Percentiles rank a stretch among this genome's conserved stretches.
Conservation (phyloP, 2,329 filamentous ascomycete genomes). For the Aspergillus chevalieri region DNA sequence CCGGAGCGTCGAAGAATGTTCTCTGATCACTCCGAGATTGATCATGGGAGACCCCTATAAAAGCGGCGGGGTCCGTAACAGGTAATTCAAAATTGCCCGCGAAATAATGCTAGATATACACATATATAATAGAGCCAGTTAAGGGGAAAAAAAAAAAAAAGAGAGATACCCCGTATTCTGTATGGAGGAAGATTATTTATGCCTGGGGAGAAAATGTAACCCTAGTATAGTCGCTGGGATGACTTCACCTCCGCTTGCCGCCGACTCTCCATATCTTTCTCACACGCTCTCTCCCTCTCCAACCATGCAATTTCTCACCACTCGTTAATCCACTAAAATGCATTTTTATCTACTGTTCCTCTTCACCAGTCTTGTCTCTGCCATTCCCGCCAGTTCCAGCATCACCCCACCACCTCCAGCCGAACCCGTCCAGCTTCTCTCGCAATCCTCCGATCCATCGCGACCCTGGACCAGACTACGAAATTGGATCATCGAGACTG, state of each 20-base stretch:
- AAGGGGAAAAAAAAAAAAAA: too few species aligned
- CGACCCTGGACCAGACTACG: conserved; percentile 36
- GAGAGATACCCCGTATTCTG: too few species aligned
- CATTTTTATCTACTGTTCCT: conserved; percentile 11
- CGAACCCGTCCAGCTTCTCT: conserved; percentile 11
- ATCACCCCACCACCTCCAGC: conserved; percentile 23
- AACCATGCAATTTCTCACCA: not conserved
- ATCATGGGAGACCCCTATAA: too few species aligned
- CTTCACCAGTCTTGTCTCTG: conserved; percentile 16
- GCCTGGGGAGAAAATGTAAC: too few species aligned
- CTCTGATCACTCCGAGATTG: too few species aligned
- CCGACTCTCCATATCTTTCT: not conserved
- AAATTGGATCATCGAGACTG: conserved; percentile 37
- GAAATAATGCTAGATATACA: too few species aligned
- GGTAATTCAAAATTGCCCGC: too few species aligned
- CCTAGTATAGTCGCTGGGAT: not conserved
- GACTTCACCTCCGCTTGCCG: not conserved
- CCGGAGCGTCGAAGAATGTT: too few species aligned
- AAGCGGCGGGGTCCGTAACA: too few species aligned
- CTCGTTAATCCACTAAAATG: not conserved
- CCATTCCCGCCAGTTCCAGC: conserved; percentile 32
- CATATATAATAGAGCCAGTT: too few species aligned
- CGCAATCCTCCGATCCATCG: conserved; percentile 22
- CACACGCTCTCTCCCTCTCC: not conserved
- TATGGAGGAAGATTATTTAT: too few species aligned